Conservation (phyloP, 2,329 filamentous ascomycete genomes). For the Parastagonospora nodorum region DNA sequence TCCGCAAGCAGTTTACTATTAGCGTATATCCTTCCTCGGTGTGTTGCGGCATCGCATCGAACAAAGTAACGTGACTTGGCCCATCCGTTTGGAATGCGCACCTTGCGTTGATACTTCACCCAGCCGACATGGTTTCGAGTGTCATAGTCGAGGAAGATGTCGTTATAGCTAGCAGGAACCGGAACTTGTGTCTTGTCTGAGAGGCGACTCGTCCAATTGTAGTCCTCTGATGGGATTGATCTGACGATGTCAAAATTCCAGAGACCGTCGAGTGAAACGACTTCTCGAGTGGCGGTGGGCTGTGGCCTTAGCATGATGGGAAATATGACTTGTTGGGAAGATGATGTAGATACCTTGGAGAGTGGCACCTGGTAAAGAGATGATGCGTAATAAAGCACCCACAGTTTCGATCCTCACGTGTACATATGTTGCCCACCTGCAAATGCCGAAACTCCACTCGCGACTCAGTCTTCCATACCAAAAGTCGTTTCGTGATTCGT, state of each 20-base stretch:
- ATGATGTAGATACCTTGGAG: background rate
- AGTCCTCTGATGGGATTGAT: background rate
- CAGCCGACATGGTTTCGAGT: constrained; percentile 12
- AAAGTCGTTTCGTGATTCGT: background rate
- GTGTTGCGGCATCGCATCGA: constrained; percentile 13
- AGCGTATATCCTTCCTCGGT: constrained; percentile 6
- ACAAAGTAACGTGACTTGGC: constrained; percentile 2
- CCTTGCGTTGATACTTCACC: constrained; percentile 10
- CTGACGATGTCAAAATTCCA: constrained; percentile 9
- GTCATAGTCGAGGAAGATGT: constrained; percentile 8
- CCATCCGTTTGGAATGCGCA: constrained; percentile 9
- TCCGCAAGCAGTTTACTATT: constrained; percentile 5
- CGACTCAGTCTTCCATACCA: background rate
- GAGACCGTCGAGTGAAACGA: constrained; percentile 7
- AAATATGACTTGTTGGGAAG: background rate
- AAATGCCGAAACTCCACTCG: background rate
- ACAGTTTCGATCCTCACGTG: too few relatives aligned
- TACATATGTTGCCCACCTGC: background rate
- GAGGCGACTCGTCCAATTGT: background rate
- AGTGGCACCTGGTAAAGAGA: background rate
- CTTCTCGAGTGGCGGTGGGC: background rate
- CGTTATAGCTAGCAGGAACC: constrained; percentile 13
- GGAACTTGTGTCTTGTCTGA: constrained; percentile 4
- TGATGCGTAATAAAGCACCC: background rate
- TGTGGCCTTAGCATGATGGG: constrained; percentile 5